These are phyloP conservation scores for Perilla frutescens DNA, from an alignment of 257 asterid genomes.

Conservation along the genomic window DNA sequence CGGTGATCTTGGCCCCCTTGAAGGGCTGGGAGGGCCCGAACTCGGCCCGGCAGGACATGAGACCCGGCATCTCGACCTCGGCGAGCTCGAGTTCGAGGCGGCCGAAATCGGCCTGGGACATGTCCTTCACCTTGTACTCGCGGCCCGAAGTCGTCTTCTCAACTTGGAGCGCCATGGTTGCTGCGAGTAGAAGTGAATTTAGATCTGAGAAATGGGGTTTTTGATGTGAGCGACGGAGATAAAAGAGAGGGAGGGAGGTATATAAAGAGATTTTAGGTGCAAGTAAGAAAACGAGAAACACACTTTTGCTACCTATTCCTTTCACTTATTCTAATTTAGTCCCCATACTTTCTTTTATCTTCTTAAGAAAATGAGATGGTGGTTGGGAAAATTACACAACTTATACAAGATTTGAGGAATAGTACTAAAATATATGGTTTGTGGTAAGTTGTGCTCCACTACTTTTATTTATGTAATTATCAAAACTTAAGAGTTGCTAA, in stretches of 20 bases:
- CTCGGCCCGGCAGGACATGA: constrained; percentile 40
- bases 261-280: constrained; percentile 17
- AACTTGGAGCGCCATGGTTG: constrained; percentile 37
- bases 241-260: not conserved
- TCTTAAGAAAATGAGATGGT: no score
- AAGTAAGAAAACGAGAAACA: not conserved
- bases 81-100: constrained; percentile 57
- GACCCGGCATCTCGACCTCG: constrained; percentile 59
- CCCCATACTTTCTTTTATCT: not conserved
- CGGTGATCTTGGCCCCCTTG: constrained; percentile 42
- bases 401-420: no score
- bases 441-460: no score
- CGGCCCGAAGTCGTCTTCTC: constrained; percentile 53
- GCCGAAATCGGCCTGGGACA: constrained; percentile 62
- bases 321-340: not conserved
- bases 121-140: constrained; percentile 62
- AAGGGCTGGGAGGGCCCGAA: constrained; percentile 45
- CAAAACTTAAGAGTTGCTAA: no score
- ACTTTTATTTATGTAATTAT: no score
- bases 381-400: no score
- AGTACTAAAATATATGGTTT: no score
- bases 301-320: not conserved
- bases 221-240: not conserved
- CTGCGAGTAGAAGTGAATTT: not conserved
- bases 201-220: constrained; percentile 31